Base-by-base conservation (phyloP, 768 basidiomycete genomes). In the Termitomyces sp. region DNA sequence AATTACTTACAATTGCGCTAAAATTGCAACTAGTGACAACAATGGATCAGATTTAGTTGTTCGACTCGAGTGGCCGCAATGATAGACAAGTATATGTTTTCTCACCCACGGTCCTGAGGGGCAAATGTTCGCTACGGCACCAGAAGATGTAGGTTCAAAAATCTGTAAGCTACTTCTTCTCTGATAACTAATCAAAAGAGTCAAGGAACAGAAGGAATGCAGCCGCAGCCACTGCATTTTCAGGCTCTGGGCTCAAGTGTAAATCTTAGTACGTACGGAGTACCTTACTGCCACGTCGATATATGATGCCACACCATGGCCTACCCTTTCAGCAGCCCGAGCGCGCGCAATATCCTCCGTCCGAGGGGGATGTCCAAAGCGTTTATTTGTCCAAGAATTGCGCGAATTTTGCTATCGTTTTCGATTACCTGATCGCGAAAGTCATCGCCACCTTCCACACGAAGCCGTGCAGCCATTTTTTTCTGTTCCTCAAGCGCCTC, bases 301-400 rank as follows among this genome's bases (percentile, higher is more conserved):
- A 37, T 37, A 3, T 17, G 14, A 17, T 22, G 17, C 24, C 6
- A 17, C 8, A 24, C 5, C 22, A 48, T 14, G 38, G 37, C 30
- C 37, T 52, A 52, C 28, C 30, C 21, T 15, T 43, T 52, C 40
- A 52, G 17, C 30, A 52, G 22, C 9, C 46, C 47, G 9, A 48
- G 21, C 28, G 22, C 15, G 2, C 45, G 50, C 28, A 28, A 32
- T 24, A 57, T 34, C 50, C 34, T 56, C 45, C 62, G 54, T 14
- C 59, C 55, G 11, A 66, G 49, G 19, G 68, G 62, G n/a, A 70
- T 61, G 54, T 60, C 65, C 54, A 69, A 49, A 38, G 59, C 54
- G 14, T 58, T 51, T 15, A 68, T 55, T 42, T 64, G 64, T 2
- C 58, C 57, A 17, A 66, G 53, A 1, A 65, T 60, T 24, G 57